A percentile compares a stretch with the other conserved stretches of the same genome.
Conservation (phyloP, 768 basidiomycete genomes). For the Podaxis pistillaris region DNA sequence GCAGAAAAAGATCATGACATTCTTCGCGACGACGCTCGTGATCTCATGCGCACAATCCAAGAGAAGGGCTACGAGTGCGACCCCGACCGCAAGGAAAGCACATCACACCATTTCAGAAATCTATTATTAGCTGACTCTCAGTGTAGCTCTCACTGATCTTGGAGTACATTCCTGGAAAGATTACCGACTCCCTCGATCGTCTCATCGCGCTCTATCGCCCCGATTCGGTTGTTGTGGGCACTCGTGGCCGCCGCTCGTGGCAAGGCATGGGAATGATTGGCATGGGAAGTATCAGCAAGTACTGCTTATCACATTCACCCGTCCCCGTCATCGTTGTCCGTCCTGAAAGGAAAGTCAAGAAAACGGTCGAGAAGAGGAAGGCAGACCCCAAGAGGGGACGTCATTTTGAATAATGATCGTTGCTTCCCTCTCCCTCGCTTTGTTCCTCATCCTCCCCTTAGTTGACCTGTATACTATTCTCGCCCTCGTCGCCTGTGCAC, state of each 20-base stretch:
- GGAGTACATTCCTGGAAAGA: slow-evolving; percentile 90
- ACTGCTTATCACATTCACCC: slow-evolving; percentile 88
- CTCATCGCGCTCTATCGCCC: slow-evolving; percentile 90
- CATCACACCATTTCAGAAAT: background rate
- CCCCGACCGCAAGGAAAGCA: slow-evolving; percentile 65
- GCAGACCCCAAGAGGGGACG: slow-evolving; percentile 87
- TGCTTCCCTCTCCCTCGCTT: background rate
- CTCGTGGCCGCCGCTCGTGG: slow-evolving; percentile 60
- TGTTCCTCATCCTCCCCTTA: background rate
- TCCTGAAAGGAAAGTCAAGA: slow-evolving; percentile 83
- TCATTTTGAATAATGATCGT: slow-evolving; percentile 58
- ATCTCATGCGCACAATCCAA: slow-evolving; percentile 77
- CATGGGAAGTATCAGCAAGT: slow-evolving; percentile 58
- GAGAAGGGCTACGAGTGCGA: slow-evolving; percentile 79
- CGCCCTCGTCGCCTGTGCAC: background rate
- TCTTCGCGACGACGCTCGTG: slow-evolving; percentile 82
- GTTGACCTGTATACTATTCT: background rate
- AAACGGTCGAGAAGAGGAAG: slow-evolving; percentile 79
- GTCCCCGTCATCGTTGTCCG: slow-evolving; percentile 96
- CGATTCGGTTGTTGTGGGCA: slow-evolving; percentile 91
- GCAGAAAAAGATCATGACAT: slow-evolving; percentile 74
- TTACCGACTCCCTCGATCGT: slow-evolving; percentile 88
- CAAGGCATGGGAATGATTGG: slow-evolving; percentile 34
- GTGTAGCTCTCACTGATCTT: slow-evolving; percentile 81
- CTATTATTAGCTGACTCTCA: background rate